Evolutionary conservation across 2,329 filamentous ascomycete species (phyloP).

Genomic region (Fusarium veterinarium): DNA sequence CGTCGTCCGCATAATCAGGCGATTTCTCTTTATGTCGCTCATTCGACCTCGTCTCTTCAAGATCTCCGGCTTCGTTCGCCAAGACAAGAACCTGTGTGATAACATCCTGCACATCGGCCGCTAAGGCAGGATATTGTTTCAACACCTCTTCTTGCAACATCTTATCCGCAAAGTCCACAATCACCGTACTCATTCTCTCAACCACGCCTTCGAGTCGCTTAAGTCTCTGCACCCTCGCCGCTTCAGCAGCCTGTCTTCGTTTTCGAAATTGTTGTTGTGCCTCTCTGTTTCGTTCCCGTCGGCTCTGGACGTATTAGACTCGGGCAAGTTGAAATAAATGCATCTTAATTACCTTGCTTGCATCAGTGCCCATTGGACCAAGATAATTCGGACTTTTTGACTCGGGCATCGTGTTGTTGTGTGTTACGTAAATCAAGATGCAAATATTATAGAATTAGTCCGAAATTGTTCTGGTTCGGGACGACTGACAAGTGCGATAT

Average conservation of each 20-base stretch:
- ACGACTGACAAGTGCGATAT: not conserved
- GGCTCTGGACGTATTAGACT: not conserved
- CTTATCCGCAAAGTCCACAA: constrained; percentile 13
- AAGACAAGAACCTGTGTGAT: not conserved
- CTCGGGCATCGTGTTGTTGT: not conserved
- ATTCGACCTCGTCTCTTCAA: not conserved
- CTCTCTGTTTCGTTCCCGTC: constrained; percentile 18
- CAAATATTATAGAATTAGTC: not conserved
- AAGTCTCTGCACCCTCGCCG: not conserved
- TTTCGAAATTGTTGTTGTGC: constrained; percentile 21
- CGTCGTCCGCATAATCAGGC: not conserved
- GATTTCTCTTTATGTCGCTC: not conserved
- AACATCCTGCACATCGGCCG: not conserved
- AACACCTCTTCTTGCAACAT: constrained; percentile 9
- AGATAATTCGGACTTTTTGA: not conserved
- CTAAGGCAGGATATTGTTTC: not conserved
- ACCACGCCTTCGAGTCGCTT: constrained; percentile 9
- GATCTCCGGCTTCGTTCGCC: constrained; percentile 11
- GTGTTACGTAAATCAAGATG: not conserved
- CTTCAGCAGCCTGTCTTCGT: constrained; percentile 6
- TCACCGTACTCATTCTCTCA: constrained; percentile 13
- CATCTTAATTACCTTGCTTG: not conserved
- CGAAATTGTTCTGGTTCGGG: not conserved
- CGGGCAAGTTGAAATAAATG: not conserved
- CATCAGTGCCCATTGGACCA: not conserved